phyloP scores from a whole-genome alignment of 1,284 basidiomycete genomes.

The Rhodotorula glutinis region DNA sequence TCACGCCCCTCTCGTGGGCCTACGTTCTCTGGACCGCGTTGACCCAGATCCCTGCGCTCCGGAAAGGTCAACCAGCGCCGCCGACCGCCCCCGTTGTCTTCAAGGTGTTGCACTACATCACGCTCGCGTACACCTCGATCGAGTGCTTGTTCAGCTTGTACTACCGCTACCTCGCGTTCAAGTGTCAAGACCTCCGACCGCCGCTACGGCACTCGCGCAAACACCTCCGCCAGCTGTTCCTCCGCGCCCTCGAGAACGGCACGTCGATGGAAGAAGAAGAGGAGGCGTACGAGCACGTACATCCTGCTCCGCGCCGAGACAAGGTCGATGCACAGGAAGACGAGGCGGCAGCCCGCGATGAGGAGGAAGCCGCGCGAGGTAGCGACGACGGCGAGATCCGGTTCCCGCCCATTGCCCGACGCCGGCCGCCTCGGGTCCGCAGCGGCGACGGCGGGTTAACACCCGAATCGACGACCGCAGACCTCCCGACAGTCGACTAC shows the following conservation, averaged over 20 bases:
- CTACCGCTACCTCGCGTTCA: slow-evolving; percentile 61
- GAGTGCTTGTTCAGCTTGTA: slow-evolving; percentile 76
- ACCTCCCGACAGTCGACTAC: slow-evolving; percentile 13
- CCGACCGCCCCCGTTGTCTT: slow-evolving; percentile 6
- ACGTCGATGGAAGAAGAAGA: slow-evolving; percentile 19
- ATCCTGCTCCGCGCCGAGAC: background rate
- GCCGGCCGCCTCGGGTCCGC: background rate
- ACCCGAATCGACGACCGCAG: slow-evolving; percentile 15
- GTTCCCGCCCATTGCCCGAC: background rate
- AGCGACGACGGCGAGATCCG: slow-evolving; percentile 4
- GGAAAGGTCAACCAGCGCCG: slow-evolving; percentile 14
- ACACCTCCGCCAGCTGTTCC: slow-evolving; percentile 61
- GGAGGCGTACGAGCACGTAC: background rate
- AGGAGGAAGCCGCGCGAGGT: slow-evolving; percentile 15
- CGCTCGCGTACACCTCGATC: slow-evolving; percentile 25
- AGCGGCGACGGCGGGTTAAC: slow-evolving; percentile 22
- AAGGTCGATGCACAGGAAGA: background rate
- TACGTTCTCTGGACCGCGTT: slow-evolving; percentile 57
- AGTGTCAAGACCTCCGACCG: slow-evolving; percentile 46
- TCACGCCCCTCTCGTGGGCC: slow-evolving; percentile 66
- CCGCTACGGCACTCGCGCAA: slow-evolving; percentile 29
- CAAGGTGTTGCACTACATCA: slow-evolving; percentile 23
- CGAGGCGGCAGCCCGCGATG: background rate
- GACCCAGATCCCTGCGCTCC: slow-evolving; percentile 8
- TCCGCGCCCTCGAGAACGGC: slow-evolving; percentile 57